Evolutionary conservation across 257 asterid genomes (phyloP), one percentile per base, ranked within the genome.

Genomic region (Scutellaria galericulata): DNA sequence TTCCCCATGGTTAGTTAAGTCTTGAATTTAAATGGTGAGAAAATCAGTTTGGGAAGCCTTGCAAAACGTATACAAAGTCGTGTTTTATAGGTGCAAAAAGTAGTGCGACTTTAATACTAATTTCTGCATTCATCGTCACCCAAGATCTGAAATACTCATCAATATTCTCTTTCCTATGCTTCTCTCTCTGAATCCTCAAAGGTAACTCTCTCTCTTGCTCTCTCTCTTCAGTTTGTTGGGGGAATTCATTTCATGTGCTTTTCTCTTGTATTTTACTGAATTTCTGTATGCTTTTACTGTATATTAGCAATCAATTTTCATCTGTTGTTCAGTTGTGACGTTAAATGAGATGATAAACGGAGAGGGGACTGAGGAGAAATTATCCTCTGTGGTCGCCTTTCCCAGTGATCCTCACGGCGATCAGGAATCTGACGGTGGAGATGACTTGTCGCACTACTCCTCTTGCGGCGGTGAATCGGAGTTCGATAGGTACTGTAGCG

Each of bases 391-490:
- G 76, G 67, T 61, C 61, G 57, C 66, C 78, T 78, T 85, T 70
- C 72, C 79, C 42, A 46, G 70, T 76, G 90, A 82, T 85, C 87
- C 79, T 7, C 70, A 61, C 69, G 74, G 63, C 50, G 90, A 87
- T 84, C 90, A 77, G 68, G 90, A 81, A 80, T 89, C 87, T 60
- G 95, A 89, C 55, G 88, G 87, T 50, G 96, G 84, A 13, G 95
- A 83, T 84, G 89, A 82, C 39, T 73, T 77, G 70, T 89, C 96
- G 5, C 81, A 81, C 74, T 88, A 88, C 86, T 90, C 96, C 4
- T 90, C 96, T 2, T 90, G 96, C 74, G 95, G 89, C 9, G 96
- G 78, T 51, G 87, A 88, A 71, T 92, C 98, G 27, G 97, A 90
- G 78, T 86, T 85, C 73, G 98, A 92, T 59, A 86, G 90, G 75